Percentiles rank a stretch among this genome's conserved stretches.
Conservation (phyloP, 768 basidiomycete genomes). For the Naganishia antarctica region DNA sequence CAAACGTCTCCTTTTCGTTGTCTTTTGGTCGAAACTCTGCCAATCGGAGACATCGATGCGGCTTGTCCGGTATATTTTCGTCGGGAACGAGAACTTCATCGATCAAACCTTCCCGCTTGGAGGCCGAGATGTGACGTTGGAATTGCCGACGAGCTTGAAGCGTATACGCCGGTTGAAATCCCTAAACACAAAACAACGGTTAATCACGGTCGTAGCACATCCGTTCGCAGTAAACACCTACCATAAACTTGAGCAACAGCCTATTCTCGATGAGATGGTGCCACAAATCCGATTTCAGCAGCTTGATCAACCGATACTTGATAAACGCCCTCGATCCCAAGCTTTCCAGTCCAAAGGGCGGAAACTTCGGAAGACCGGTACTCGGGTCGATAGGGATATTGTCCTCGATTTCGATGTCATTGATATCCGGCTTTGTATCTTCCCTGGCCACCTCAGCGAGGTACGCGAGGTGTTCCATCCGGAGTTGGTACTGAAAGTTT, state of each 20-base stretch:
- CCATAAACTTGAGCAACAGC: slow-evolving; percentile 21
- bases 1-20: slow-evolving; percentile 19
- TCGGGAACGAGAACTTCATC: slow-evolving; percentile 25
- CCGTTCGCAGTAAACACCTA: too few relatives aligned
- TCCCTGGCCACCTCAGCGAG: not conserved
- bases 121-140: not conserved
- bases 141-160: slow-evolving; percentile 9
- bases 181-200: not conserved
- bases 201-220: too few relatives aligned
- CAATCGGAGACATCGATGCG: slow-evolving; percentile 23
- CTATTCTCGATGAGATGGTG: slow-evolving; percentile 29
- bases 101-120: slow-evolving; percentile 23
- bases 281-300: slow-evolving; percentile 23
- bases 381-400: slow-evolving; percentile 12
- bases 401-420: not conserved
- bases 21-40: slow-evolving; percentile 25
- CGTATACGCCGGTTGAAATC: slow-evolving; percentile 6
- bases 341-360: slow-evolving; percentile 22
- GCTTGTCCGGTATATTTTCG: not conserved
- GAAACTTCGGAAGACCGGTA: slow-evolving; percentile 19
- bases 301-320: slow-evolving; percentile 17
- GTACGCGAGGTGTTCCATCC: not conserved
- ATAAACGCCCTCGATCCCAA: slow-evolving; percentile 21
- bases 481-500: slow-evolving; percentile 15
- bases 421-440: not conserved